phyloP scores from a whole-genome alignment of 441 rosid genomes.

The Theobroma grandiflorum region DNA sequence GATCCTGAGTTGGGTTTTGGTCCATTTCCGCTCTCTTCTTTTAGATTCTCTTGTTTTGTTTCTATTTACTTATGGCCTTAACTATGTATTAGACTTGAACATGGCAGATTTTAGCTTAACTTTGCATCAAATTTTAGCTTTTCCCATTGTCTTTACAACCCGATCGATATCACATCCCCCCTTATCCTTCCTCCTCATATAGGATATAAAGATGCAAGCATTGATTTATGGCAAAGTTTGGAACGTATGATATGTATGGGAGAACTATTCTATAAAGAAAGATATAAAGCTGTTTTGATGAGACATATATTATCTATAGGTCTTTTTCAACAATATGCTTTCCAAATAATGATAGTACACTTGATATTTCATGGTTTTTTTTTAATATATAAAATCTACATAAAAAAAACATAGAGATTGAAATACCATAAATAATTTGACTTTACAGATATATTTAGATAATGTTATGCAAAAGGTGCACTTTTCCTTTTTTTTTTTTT shows the following conservation, averaged over 20 bases:
- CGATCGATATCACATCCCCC: too few species aligned
- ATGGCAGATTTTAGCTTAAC: too few species aligned
- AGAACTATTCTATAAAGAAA: neutral
- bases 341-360: neutral
- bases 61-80: neutral
- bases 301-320: neutral
- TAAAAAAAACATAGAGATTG: neutral
- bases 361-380: neutral
- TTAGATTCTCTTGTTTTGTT: neutral
- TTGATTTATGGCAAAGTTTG: slow-evolving; percentile 7
- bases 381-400: neutral
- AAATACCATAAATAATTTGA: neutral
- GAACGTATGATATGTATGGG: neutral
- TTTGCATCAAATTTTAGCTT: neutral
- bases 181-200: too few species aligned
- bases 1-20: neutral
- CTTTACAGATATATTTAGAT: neutral
- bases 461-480: neutral
- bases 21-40: neutral
- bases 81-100: neutral
- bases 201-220: neutral
- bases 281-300: slow-evolving; percentile 23
- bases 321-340: slow-evolving; percentile 14
- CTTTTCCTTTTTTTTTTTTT: neutral
- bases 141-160: neutral